Percentiles rank a stretch among this genome's conserved stretches.
Evolutionary conservation across 805 yeast species (phyloP).

Genomic region (Blastobotrys peoriensis): DNA sequence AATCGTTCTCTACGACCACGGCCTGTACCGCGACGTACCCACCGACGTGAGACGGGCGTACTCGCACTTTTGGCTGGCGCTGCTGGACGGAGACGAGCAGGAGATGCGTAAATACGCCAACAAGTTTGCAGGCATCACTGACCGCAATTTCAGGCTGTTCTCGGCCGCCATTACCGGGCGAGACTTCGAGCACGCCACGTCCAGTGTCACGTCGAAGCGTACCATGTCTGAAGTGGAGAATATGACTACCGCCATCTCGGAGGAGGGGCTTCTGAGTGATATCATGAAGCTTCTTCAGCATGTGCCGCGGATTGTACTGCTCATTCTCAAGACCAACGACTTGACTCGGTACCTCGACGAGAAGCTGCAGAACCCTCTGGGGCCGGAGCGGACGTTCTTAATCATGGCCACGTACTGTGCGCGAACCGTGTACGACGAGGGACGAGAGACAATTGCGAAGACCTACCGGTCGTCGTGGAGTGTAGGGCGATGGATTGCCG

Average conservation of each 20-base stretch:
- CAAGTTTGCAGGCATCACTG: slow-evolving; percentile 69
- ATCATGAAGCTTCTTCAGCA: slow-evolving; percentile 72
- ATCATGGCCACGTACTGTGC: slow-evolving; percentile 92
- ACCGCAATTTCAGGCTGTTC: slow-evolving; percentile 73
- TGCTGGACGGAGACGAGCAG: slow-evolving; percentile 62
- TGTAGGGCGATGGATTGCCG: slow-evolving; percentile 20
- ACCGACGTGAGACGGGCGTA: slow-evolving; percentile 71
- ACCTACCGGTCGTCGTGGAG: slow-evolving; percentile 16
- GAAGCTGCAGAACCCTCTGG: slow-evolving; percentile 69
- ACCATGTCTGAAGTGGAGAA: slow-evolving; percentile 54
- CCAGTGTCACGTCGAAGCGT: slow-evolving; percentile 46
- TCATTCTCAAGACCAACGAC: slow-evolving; percentile 91
- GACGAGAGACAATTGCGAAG: slow-evolving; percentile 35
- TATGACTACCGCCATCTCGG: slow-evolving; percentile 56
- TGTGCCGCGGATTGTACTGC: slow-evolving; percentile 79
- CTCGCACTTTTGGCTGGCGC: slow-evolving; percentile 87
- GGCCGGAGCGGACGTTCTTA: slow-evolving; percentile 79
- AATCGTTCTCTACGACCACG: slow-evolving; percentile 89
- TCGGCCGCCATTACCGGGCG: slow-evolving; percentile 95
- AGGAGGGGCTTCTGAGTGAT: slow-evolving; percentile 59
- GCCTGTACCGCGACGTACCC: slow-evolving; percentile 81
- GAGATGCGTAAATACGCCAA: slow-evolving; percentile 70
- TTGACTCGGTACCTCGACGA: slow-evolving; percentile 87
- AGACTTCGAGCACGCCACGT: slow-evolving; percentile 67
- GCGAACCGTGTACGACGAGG: slow-evolving; percentile 64